Evolutionary conservation across 2,329 filamentous ascomycete genomes (phyloP), one percentile per base, ranked within the genome.

Genomic region (Orbilia brochopaga): DNA sequence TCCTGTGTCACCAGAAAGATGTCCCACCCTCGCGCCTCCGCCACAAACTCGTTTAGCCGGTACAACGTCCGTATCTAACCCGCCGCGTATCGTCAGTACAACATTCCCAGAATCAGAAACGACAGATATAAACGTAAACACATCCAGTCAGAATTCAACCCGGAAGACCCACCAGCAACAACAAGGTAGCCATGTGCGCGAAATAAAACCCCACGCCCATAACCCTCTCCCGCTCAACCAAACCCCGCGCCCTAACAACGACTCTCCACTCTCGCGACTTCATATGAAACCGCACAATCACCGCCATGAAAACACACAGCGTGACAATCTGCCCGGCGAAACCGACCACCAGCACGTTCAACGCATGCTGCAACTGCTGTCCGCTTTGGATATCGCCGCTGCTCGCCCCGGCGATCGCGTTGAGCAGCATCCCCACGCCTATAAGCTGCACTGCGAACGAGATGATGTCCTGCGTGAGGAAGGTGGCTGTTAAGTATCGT

Each of bases 11-110:
- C 58, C 27, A 63, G 19, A 35, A 69, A 54, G 15, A 40, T 57
- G n/a, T 55, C 17, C 23, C 27, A 37, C 19, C 13, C 11, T 1
- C 15, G 44, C 6, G 53, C 44, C 19, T 61, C 57, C 7, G 52
- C 48, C 11, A 59, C 15, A 44, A 48, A 63, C 27, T 63, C 52
- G 35, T 37, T 52, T 35, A 69, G 46, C 19, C 65, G 58, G 54
- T 69, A 69, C 23, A 59, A 7, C 11, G 65, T 59, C 21, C 65
- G 53, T 4, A 69, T 30, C 65, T 69, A 24, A 7, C 52, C 32
- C 21, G 24, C 24, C 11, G 32, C n/a, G n/a, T n/a, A n/a, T n/a
- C n/a, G n/a, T n/a, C n/a, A n/a, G n/a, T n/a, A 11, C 13, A 19
- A 13, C n/a, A 54, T 10, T 54, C 13, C 51, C 23, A 48, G 2